Conservation (phyloP, 768 basidiomycete species). For the Russula vinacea region DNA sequence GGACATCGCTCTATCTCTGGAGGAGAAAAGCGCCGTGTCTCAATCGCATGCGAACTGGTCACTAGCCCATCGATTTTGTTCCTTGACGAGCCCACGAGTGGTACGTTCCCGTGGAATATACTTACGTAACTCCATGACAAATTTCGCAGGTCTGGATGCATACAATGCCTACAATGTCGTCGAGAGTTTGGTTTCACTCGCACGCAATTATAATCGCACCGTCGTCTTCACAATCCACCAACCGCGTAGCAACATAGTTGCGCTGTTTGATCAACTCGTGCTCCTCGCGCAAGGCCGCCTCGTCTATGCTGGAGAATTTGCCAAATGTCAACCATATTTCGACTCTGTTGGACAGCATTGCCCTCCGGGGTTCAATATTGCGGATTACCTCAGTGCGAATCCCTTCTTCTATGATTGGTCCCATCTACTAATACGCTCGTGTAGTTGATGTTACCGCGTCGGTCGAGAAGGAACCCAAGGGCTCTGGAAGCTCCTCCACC, state of each 20-base stretch:
- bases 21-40: conserved; percentile 95
- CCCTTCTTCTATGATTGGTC: background rate
- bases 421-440: conserved; percentile 29
- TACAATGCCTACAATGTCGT: conserved; percentile 96
- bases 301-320: conserved; percentile 79
- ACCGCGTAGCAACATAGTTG: conserved; percentile 95
- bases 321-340: conserved; percentile 78
- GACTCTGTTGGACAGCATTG: conserved; percentile 75
- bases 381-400: conserved; percentile 85
- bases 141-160: conserved; percentile 72
- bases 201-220: conserved; percentile 86
- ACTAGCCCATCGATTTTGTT: conserved; percentile 95
- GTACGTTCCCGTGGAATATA: conserved; percentile 42
- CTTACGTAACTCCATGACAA: background rate
- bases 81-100: conserved; percentile 96
- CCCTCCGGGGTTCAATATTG: conserved; percentile 93
- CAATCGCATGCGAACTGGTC: conserved; percentile 96
- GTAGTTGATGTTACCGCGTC: conserved; percentile 47
- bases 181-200: conserved; percentile 80
- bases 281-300: conserved; percentile 80
- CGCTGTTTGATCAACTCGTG: conserved; percentile 89
- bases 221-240: conserved; percentile 98
- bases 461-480: conserved; percentile 41
- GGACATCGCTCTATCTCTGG: conserved; percentile 91
- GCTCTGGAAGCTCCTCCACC: conserved; percentile 34